These are phyloP conservation scores for Collybiopsis luxurians DNA, from an alignment of 768 basidiomycete genomes.

Conservation along the genomic window DNA sequence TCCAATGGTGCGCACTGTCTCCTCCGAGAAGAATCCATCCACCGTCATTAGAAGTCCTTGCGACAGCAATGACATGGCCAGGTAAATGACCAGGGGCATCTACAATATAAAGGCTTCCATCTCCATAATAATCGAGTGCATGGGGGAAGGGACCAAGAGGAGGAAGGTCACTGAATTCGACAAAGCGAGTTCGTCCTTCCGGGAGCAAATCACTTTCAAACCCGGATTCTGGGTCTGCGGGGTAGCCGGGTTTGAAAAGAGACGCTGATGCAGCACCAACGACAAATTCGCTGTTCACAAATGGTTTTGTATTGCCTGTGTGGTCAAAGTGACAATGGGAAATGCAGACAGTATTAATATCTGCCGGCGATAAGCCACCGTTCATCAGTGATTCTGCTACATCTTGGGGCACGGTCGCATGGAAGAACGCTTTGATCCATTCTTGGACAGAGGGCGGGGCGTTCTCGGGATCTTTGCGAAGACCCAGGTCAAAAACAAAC, in stretches of 20 bases:
- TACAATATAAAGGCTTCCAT: conserved; percentile 57
- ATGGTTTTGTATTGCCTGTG: background rate
- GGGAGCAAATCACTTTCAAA: conserved; percentile 36
- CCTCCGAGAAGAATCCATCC: conserved; percentile 56
- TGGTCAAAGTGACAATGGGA: conserved; percentile 5
- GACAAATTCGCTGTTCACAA: background rate
- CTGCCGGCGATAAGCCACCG: conserved; percentile 41
- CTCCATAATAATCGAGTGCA: conserved; percentile 51
- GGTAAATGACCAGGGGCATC: conserved; percentile 55
- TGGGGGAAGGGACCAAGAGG: conserved; percentile 50
- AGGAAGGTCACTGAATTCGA: conserved; percentile 28
- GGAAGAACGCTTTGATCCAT: conserved; percentile 22
- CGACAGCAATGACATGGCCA: conserved; percentile 55
- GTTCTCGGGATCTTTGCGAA: conserved; percentile 43
- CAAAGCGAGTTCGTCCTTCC: conserved; percentile 32
- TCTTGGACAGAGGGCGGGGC: conserved; percentile 32
- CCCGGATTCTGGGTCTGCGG: conserved; percentile 32
- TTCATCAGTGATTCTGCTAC: conserved; percentile 45
- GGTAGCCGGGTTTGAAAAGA: conserved; percentile 32
- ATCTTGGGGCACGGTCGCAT: conserved; percentile 30
- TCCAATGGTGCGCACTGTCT: conserved; percentile 55
- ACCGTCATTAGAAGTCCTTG: conserved; percentile 51
- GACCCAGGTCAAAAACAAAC: conserved; percentile 57
- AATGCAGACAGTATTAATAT: conserved; percentile 32
- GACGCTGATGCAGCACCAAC: background rate